Base-by-base conservation (phyloP, 805 yeast genomes). In the Yarrowia sp. region DNA sequence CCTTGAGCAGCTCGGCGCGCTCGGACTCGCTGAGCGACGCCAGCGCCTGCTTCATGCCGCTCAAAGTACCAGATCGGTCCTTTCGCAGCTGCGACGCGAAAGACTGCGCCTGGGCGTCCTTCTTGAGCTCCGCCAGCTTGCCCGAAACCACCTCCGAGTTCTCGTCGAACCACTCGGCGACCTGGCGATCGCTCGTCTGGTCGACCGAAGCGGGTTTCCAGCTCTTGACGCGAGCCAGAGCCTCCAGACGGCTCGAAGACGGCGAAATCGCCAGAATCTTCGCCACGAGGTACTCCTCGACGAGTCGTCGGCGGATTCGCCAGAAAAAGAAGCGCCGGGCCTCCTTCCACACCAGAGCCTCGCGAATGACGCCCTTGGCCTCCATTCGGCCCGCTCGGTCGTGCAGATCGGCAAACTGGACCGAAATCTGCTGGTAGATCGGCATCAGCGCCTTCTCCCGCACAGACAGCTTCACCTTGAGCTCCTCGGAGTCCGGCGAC, bases 241-340 rank as follows among this genome's bases (percentile, higher is more conserved):
- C 85, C 76, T 92, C 97, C 64, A 91, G 79, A 74, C 92, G 84
- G 18, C 83, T 78, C 21, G 87, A 80, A 61, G 76, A 74, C 58
- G 84, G 78, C 62, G 88, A 74, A 63, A 84, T 86, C 63, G 83
- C 85, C 61, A 84, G 83, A 67, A 92, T 82, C 72, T 88, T 82
- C 74, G 82, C 85, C 74, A 90, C 78, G 73, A 93, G 79, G 76
- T 90, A 90, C 75, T 90, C 96, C 77, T 94, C 99, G 73, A 88
- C 86, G 75, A 94, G 80, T 75, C 97, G 90, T 78, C 99, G 87
- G 79, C 97, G 89, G 65, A 90, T 83, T 77, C 99, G 86, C 99
- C 99, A 94, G 94, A 90, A 94, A 85, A 94, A 94, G 85, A 82
- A 89, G 71, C 98, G 85, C 81, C 99, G 90, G 29, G 97, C 83